Percentiles rank a stretch among this genome's conserved stretches.
Conservation (phyloP, 108 stramenopile species). For the Schizochytrium sp. region DNA sequence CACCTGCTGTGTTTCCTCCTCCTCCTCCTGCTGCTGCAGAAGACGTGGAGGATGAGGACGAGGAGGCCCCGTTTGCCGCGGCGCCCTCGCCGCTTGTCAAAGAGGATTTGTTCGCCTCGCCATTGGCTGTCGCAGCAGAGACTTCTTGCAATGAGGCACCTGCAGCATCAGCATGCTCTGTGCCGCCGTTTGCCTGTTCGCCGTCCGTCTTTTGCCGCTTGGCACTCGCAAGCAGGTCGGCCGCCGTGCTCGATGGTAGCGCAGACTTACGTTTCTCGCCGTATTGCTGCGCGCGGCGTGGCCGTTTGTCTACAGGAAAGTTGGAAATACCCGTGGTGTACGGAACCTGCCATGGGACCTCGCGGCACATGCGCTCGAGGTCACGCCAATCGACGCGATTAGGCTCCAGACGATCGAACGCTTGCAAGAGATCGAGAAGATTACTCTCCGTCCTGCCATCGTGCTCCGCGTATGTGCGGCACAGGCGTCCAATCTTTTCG, state of each 20-base stretch:
- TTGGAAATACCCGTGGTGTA: not conserved
- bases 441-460: constrained; percentile 1
- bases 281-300: not conserved
- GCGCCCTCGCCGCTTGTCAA: too few species aligned
- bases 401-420: not conserved
- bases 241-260: not conserved
- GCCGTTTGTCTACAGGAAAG: not conserved
- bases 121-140: not conserved
- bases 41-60: too few species aligned
- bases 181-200: not conserved
- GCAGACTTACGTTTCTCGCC: not conserved
- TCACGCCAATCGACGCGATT: not conserved
- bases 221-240: not conserved
- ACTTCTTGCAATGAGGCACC: not conserved
- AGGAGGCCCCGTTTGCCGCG: too few species aligned
- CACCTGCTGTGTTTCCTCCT: too few species aligned
- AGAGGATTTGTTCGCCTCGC: too few species aligned
- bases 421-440: not conserved
- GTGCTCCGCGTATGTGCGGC: constrained; percentile 17
- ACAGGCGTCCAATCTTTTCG: not conserved
- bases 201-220: not conserved
- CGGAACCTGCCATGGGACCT: constrained; percentile 6
- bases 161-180: not conserved
- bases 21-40: too few species aligned
- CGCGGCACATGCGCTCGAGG: not conserved